Evolutionary conservation across 1,284 basidiomycete species (phyloP).

Genomic region (Amylostereum chailletii): DNA sequence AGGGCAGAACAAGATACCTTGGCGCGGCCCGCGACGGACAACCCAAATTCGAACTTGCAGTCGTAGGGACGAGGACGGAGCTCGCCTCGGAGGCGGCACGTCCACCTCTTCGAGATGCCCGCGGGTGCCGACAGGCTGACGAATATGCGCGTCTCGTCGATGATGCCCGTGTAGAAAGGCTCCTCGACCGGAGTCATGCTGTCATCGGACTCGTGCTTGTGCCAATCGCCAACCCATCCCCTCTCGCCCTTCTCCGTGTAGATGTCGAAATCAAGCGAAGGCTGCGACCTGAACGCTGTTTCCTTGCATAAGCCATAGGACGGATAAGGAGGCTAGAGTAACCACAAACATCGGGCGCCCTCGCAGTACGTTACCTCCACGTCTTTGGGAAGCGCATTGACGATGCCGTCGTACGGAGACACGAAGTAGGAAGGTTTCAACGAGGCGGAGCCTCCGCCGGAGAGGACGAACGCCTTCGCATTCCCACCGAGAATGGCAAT

Average conservation of each 20-base stretch:
- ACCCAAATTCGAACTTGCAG: slow-evolving; percentile 59
- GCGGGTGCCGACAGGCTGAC: slow-evolving; percentile 37
- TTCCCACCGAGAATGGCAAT: slow-evolving; percentile 13
- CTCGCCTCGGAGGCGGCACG: slow-evolving; percentile 50
- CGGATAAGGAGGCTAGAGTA: slow-evolving; percentile 16
- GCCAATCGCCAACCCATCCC: slow-evolving; percentile 59
- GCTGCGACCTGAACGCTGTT: slow-evolving; percentile 51
- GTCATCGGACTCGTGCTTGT: slow-evolving; percentile 46
- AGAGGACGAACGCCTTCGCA: slow-evolving; percentile 31
- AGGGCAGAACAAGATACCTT: slow-evolving; percentile 14
- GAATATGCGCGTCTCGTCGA: slow-evolving; percentile 65
- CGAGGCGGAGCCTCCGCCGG: slow-evolving; percentile 41
- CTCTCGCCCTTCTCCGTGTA: slow-evolving; percentile 44
- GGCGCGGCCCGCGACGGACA: slow-evolving; percentile 63
- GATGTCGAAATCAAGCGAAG: slow-evolving; percentile 58
- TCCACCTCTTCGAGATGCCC: slow-evolving; percentile 53
- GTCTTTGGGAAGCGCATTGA: slow-evolving; percentile 32
- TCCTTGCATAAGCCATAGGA: not conserved
- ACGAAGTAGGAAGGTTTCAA: slow-evolving; percentile 38
- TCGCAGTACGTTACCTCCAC: slow-evolving; percentile 41
- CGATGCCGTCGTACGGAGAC: slow-evolving; percentile 51
- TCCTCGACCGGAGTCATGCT: slow-evolving; percentile 40
- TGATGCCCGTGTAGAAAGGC: slow-evolving; percentile 33
- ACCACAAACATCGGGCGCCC: slow-evolving; percentile 48
- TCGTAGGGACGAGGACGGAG: slow-evolving; percentile 44